Conservation (phyloP, 441 rosid genomes). For the Gossypium davidsonii region DNA sequence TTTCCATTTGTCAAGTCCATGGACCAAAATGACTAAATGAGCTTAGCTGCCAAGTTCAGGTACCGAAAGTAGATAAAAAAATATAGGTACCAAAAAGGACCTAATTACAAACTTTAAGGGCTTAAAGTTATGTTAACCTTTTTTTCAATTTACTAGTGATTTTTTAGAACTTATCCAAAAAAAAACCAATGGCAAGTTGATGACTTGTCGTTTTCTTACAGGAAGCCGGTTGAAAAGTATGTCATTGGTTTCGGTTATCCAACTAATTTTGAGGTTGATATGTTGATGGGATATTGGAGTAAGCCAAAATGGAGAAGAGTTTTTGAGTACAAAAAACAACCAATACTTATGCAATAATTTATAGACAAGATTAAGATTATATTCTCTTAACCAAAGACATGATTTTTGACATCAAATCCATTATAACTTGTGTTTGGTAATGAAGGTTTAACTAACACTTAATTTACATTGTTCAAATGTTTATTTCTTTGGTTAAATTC, state of each 20-base stretch:
- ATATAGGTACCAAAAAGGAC: too few species aligned
- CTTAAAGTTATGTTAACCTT: too few species aligned
- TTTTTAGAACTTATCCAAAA: background rate
- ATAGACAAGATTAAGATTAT: slow-evolving; percentile 7
- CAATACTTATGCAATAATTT: background rate
- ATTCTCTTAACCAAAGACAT: background rate
- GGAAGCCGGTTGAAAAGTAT: background rate
- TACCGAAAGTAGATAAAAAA: too few species aligned
- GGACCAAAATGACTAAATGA: too few species aligned
- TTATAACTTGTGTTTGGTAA: background rate
- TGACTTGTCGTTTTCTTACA: background rate
- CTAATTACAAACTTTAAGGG: too few species aligned
- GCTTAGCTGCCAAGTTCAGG: too few species aligned
- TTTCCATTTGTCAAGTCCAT: too few species aligned
- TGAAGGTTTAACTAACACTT: slow-evolving; percentile 13
- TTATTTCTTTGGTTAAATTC: background rate
- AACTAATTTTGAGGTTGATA: background rate
- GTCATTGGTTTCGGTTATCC: slow-evolving; percentile 3
- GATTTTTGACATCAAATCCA: slow-evolving; percentile 5
- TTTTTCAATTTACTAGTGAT: background rate
- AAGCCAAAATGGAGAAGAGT: background rate
- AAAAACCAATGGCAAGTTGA: background rate
- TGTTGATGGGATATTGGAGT: background rate
- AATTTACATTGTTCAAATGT: background rate
- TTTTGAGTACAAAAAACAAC: background rate